Evolutionary conservation across 306 rosid genomes (phyloP), one percentile per base, ranked within the genome.

Genomic region (Casuarina glauca): DNA sequence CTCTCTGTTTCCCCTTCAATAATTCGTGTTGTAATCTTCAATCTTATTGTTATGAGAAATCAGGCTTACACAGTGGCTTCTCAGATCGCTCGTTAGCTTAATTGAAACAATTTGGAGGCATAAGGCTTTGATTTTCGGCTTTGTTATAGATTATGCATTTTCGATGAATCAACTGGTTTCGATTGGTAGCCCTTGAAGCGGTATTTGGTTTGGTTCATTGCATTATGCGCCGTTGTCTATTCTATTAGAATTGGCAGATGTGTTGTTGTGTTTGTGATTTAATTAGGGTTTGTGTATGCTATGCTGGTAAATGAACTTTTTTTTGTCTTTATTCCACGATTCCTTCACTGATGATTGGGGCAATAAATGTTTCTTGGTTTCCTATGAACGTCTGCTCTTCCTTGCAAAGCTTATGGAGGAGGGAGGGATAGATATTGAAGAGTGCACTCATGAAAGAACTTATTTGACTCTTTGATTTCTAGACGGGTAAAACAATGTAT

Each of bases 11-110:
- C 70, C 58, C 32, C 16, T 32, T 20, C 7, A 4, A 73, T 10
- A 10, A 1, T 2, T 9, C 9, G 16, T 4, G 64, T 32, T 19
- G 19, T 4, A 58, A 11, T 17, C 17, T 20, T 67, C 2, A 39
- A 16, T 17, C n/a, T 57, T 9, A 61, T 60, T 32, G 42, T 72
- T 77, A 11, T 54, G 72, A 51, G 54, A 17, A 62, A 60, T 66
- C 55, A 64, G 20, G 26, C 10, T 16, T 64, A 20, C 38, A 20
- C 39, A 2, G 19, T 57, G 13, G 6, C 49, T 64, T 64, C 45
- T 64, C 46, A 39, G 45, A n/a, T 64, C 49, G 49, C 36, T 16
- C 46, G 17, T 41, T 42, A 3, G 46, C 49, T 66, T 17, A n/a
- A 0, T 66, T 66, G 19, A 8, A 11, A 58, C 8, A 7, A 3